Percentiles rank a stretch among this genome's conserved stretches.
phyloP scores from a whole-genome alignment of 345 rosid species.

The Eucalyptus tenuipes region DNA sequence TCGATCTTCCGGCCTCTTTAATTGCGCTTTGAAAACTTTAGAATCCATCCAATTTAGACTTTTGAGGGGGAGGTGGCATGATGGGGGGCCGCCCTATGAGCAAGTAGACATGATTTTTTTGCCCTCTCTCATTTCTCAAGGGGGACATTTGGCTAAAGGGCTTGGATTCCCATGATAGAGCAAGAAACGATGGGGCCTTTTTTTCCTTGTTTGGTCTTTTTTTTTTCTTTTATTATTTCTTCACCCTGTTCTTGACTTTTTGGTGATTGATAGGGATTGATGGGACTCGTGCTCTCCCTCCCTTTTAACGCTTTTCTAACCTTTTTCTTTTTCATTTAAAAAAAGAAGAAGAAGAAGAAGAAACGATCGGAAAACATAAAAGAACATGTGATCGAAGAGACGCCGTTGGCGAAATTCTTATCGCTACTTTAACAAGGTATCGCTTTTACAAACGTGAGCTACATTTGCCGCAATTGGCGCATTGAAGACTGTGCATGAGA shows the following conservation, averaged over 20 bases:
- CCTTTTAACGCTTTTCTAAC: neutral
- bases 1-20: neutral
- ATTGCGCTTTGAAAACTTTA: neutral
- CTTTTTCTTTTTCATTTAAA: neutral
- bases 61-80: neutral
- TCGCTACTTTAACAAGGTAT: neutral
- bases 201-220: neutral
- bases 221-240: neutral
- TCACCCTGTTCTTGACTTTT: neutral
- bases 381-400: neutral
- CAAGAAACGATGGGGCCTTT: neutral
- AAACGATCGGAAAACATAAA: neutral
- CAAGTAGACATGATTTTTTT: neutral
- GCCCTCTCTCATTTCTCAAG: neutral
- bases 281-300: neutral
- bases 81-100: neutral
- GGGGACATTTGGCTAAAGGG: neutral
- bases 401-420: neutral
- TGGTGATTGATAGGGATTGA: neutral
- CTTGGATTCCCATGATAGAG: neutral
- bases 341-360: fast-evolving
- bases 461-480: neutral
- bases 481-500: neutral
- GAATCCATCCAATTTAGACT: slow-evolving; percentile 16
- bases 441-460: neutral